Base-by-base conservation (phyloP, 2,329 filamentous ascomycete genomes). In the Zalaria obscura region DNA sequence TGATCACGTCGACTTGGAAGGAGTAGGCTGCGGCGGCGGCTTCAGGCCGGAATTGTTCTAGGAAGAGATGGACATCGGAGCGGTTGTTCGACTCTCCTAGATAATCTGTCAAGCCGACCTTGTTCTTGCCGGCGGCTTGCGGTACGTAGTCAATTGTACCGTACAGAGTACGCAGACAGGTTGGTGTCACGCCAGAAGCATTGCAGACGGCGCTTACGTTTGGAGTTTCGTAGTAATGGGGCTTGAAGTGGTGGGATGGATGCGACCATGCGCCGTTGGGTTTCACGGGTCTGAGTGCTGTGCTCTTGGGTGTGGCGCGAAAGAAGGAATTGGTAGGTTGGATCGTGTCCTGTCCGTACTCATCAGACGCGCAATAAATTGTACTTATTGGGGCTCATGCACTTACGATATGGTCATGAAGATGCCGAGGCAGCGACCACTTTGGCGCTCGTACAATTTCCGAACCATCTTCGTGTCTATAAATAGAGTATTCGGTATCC, bases 271-370 rank as follows among this genome's bases (percentile, higher is more conserved):
- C 42, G 46, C 39, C 43, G 35, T 54, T 49, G 18, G 56, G 54
- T 25, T 55, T 45, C n/a, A 59, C 50, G 10, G 57, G 48, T 50
- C 52, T 41, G 10, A 25, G 36, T 1, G 42, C 40, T 5, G 41
- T 28, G 25, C 42, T 27, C 40, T 48, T 56, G 48, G 32, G 52
- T 44, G 29, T 50, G 50, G 49, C 62, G 50, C 66, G 64, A 54
- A 73, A 70, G 60, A 78, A 78, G 0, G 72, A 73, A 38, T 68
- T 77, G 1, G 74, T 78, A 2, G 75, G 75, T 52, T 78, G 73
- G 26, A 78, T 69, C 8, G 70, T 67, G 50, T 76, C 72, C 18
- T 18, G 18, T 18, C 18, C 18, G 18, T 18, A 18, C 18, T 18
- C 18, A 18, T 18, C 18, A 18, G 18, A 18, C 18, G 18, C 18